Evolutionary conservation across 345 rosid genomes (phyloP).

Genomic region (Iberis pinnata): DNA sequence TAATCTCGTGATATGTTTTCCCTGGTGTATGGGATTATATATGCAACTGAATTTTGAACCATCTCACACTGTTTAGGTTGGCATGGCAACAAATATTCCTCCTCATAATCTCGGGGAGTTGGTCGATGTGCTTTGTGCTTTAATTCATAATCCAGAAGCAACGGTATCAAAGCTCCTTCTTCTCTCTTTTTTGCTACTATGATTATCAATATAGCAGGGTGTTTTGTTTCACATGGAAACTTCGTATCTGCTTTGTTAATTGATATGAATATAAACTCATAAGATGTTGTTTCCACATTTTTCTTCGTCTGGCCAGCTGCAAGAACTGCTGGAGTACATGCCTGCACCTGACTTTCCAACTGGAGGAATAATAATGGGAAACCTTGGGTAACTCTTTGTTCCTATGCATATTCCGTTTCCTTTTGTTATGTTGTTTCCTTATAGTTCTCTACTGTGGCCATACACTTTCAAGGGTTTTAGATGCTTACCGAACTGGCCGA

Average conservation of each 20-base stretch:
- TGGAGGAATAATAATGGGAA: constrained; percentile 95
- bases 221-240: neutral
- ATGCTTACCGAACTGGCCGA: constrained; percentile 86
- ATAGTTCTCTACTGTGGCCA: constrained; percentile 18
- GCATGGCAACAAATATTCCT: constrained; percentile 98
- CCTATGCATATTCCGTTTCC: constrained; percentile 10
- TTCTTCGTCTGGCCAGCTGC: constrained; percentile 50
- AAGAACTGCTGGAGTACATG: constrained; percentile 96
- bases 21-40: neutral
- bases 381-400: constrained; percentile 60
- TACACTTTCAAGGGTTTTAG: constrained; percentile 56
- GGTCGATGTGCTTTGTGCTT: constrained; percentile 88
- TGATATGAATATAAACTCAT: neutral
- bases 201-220: constrained; percentile 6
- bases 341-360: constrained; percentile 99
- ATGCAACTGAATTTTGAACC: constrained; percentile 10
- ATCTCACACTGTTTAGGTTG: constrained; percentile 50
- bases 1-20: neutral
- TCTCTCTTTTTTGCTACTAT: constrained; percentile 4
- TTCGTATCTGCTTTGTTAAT: neutral
- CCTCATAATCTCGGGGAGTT: constrained; percentile 97
- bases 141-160: constrained; percentile 88
- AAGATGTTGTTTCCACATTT: constrained; percentile 19
- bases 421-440: constrained; percentile 9
- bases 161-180: constrained; percentile 37